Conservation (phyloP, 306 rosid genomes). For the Pueraria montana region DNA sequence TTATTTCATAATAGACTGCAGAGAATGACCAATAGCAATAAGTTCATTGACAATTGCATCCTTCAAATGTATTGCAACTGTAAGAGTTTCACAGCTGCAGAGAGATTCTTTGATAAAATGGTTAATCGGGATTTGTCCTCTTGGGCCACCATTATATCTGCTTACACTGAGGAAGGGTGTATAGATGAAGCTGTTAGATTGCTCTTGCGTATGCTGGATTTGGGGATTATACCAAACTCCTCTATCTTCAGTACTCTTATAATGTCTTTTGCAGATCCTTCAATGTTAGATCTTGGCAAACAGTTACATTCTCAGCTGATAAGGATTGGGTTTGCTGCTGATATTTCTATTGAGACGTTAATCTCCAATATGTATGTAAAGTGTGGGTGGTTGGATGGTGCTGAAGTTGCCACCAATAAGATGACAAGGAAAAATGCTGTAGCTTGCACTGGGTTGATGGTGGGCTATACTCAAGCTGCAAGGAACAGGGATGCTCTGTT, state of each 20-base stretch:
- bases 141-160: conserved; percentile 60
- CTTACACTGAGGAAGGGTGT: conserved; percentile 57
- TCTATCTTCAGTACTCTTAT: conserved; percentile 59
- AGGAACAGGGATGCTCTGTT: conserved; percentile 51
- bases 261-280: conserved; percentile 50
- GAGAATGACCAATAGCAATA: conserved; percentile 46
- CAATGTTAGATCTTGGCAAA: conserved; percentile 55
- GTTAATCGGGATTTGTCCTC: conserved; percentile 52
- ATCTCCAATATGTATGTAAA: conserved; percentile 69
- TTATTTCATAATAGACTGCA: conserved; percentile 55
- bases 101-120: conserved; percentile 63
- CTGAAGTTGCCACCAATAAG: conserved; percentile 54
- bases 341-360: conserved; percentile 51
- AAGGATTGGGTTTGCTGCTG: conserved; percentile 53
- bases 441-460: conserved; percentile 74
- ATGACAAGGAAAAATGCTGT: conserved; percentile 62
- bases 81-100: conserved; percentile 59
- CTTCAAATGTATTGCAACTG: conserved; percentile 70
- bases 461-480: conserved; percentile 61
- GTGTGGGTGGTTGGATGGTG: conserved; percentile 70
- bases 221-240: conserved; percentile 53
- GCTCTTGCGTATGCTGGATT: conserved; percentile 54
- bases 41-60: conserved; percentile 54
- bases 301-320: conserved; percentile 64
- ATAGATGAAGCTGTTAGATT: conserved; percentile 53